Percentiles rank a stretch among this genome's conserved stretches.
Evolutionary conservation across 2,329 filamentous ascomycete genomes (phyloP).

Genomic region (Penicillium verrucosum): DNA sequence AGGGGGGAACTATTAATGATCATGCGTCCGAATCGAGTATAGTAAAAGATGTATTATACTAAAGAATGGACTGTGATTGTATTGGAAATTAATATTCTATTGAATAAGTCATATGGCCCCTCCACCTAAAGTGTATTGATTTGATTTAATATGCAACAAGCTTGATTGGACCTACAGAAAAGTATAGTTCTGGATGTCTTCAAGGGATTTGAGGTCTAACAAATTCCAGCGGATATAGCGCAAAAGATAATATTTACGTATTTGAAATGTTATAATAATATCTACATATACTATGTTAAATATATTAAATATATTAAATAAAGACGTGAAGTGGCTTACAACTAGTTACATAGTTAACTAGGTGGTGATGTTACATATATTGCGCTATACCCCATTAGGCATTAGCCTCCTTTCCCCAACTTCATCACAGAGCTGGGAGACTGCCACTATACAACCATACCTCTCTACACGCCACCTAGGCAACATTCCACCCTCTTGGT

Average conservation of each 20-base stretch:
- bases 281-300: too few relatives aligned
- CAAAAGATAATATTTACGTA: too few relatives aligned
- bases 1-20: not conserved
- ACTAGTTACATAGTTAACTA: not conserved
- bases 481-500: not conserved
- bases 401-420: conserved; percentile 9
- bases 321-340: not conserved
- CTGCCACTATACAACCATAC: not conserved
- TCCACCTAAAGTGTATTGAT: not conserved
- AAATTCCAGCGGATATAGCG: conserved; percentile 16
- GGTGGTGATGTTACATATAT: not conserved
- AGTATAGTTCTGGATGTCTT: not conserved
- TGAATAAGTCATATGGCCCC: not conserved
- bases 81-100: not conserved
- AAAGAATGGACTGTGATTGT: not conserved
- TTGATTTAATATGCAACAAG: not conserved
- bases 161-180: not conserved
- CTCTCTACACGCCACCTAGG: not conserved
- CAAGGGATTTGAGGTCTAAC: not conserved
- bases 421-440: not conserved
- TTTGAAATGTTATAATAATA: too few relatives aligned
- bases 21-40: conserved; percentile 8
- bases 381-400: not conserved
- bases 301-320: too few relatives aligned
- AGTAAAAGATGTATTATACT: conserved; percentile 1